Percentiles rank a stretch among this genome's conserved stretches.
Conservation (phyloP, 2,329 filamentous ascomycete species). For the Ustilaginoidea virens region DNA sequence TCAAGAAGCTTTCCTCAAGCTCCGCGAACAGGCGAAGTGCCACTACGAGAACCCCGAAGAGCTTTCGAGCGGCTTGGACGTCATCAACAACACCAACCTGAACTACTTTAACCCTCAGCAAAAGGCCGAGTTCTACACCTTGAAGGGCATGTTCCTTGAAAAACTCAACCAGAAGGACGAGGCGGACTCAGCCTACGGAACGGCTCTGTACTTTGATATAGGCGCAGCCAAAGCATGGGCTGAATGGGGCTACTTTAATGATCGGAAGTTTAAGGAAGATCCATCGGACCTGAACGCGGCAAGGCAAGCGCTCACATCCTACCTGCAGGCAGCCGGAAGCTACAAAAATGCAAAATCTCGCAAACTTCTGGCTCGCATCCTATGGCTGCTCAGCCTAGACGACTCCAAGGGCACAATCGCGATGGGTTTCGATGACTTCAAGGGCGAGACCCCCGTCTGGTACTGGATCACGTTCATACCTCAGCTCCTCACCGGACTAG, state of each 20-base stretch:
- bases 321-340: conserved; percentile 85
- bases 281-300: conserved; percentile 69
- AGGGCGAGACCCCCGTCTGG: conserved; percentile 95
- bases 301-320: conserved; percentile 86
- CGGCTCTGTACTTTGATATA: conserved; percentile 90
- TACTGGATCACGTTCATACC: conserved; percentile 99
- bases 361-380: conserved; percentile 80
- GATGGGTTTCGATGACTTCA: conserved; percentile 84
- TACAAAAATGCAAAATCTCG: conserved; percentile 96
- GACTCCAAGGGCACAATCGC: conserved; percentile 73
- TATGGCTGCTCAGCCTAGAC: conserved; percentile 92
- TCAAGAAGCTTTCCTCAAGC: conserved; percentile 93
- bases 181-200: conserved; percentile 86
- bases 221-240: conserved; percentile 95
- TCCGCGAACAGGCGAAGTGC: conserved; percentile 96
- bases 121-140: conserved; percentile 96
- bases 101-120: conserved; percentile 95
- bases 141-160: conserved; percentile 98
- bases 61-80: conserved; percentile 81
- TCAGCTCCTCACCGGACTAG: conserved; percentile 81
- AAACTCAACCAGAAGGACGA: conserved; percentile 84
- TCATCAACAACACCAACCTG: conserved; percentile 98
- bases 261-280: conserved; percentile 88
- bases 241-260: conserved; percentile 98
- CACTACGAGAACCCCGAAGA: conserved; percentile 95